Conservation (phyloP, 257 asterid species). For the Jacaranda copaia region DNA sequence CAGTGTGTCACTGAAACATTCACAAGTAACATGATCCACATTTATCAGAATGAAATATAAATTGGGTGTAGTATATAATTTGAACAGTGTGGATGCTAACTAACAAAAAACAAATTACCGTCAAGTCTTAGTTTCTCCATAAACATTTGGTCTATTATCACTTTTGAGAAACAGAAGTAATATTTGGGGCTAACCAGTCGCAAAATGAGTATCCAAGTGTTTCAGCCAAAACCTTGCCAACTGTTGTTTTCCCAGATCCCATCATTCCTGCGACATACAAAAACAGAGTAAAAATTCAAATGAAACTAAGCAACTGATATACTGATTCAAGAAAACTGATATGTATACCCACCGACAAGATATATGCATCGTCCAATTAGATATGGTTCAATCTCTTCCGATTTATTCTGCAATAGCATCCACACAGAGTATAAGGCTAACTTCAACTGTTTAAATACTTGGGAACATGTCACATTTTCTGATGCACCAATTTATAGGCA, state of each 20-base stretch:
- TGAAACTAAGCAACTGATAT: not conserved
- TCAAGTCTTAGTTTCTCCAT: not conserved
- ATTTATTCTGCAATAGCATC: slow-evolving; percentile 66
- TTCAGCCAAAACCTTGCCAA: slow-evolving; percentile 82
- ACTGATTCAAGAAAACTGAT: slow-evolving; percentile 20
- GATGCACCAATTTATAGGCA: not conserved
- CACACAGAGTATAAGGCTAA: slow-evolving; percentile 34
- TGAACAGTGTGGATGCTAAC: not conserved
- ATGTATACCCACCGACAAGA: slow-evolving; percentile 80
- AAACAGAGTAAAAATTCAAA: slow-evolving; percentile 21
- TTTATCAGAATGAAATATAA: not conserved
- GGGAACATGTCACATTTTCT: slow-evolving; percentile 19
- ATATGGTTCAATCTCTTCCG: slow-evolving; percentile 69
- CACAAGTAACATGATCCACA: slow-evolving; percentile 29
- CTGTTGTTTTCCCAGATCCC: slow-evolving; percentile 98
- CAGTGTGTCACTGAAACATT: slow-evolving; percentile 63
- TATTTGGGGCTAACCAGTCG: slow-evolving; percentile 73
- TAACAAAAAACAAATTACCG: slow-evolving; percentile 7
- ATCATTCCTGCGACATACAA: slow-evolving; percentile 74
- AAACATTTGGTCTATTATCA: not conserved
- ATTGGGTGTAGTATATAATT: not conserved
- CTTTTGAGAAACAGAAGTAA: slow-evolving; percentile 27
- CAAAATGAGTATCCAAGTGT: slow-evolving; percentile 81
- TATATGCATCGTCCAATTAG: slow-evolving; percentile 78
- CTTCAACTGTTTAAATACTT: slow-evolving; percentile 29